Base-by-base conservation (phyloP, 441 rosid species). In the Gossypium schwendimanii region DNA sequence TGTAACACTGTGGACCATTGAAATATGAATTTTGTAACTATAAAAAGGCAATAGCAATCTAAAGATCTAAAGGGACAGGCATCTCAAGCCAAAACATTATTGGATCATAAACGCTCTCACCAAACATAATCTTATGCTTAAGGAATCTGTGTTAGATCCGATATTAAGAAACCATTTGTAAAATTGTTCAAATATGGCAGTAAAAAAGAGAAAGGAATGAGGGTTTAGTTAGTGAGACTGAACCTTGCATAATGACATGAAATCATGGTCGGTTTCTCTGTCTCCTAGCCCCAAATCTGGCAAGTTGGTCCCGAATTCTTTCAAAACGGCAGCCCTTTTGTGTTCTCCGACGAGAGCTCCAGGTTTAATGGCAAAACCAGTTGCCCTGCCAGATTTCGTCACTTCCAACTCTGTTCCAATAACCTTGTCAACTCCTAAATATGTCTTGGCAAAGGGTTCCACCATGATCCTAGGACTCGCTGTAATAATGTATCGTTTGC, bases 171-270 rank as follows among this genome's bases (percentile, higher is more conserved):
- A 17, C 67, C 9, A 20, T 1, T 18, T 18, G 10, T 63, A 18
- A 10, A 63, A 26, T 33, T 33, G 39, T 63, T 20, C 28, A 41
- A 73, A 17, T 61, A 70, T 55, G 45, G 63, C 53, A 24, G 57
- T 73, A 1, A 36, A 20, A 36, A 28, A 52, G 6, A 4, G 45
- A 64, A 57, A 66, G 44, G 15, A 11, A 17, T 2, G 2, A 10
- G 1, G 21, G 21, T 8, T 15, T n/a, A n/a, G 20, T 15, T 62
- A 28, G 12, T 47, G 28, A 58, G 71, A 58, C 24, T 78, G 71
- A 53, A 93, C 98, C 97, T 90, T 90, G 96, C 98, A 93, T 20
- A 89, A 49, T 59, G 94, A 79, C 93, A 94, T 87, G 86, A 94
- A 91, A 33, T 87, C 88, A 68, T 70, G 87, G 75, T 93, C 97